These are phyloP conservation scores for Gypsophila paniculata DNA, from an alignment of 179 eudicot species.

Conservation along the genomic window DNA sequence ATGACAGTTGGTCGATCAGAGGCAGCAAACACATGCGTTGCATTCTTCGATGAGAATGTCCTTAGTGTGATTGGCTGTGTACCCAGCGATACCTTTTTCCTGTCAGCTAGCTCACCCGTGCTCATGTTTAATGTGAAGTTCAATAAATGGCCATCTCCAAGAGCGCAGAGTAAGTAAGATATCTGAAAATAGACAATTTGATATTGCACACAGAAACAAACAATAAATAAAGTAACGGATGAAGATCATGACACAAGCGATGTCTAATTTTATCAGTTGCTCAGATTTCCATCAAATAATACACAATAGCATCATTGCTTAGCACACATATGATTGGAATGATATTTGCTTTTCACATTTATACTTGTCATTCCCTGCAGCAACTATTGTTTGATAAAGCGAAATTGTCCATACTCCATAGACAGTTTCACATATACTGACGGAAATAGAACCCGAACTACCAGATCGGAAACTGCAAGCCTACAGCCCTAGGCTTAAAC, in stretches of 20 bases:
- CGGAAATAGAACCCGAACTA: too few species aligned
- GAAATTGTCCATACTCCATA: too few species aligned
- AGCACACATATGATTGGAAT: not conserved
- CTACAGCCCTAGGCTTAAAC: too few species aligned
- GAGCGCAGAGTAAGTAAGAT: constrained; percentile 85
- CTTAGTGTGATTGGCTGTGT: constrained; percentile 94
- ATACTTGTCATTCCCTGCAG: not conserved
- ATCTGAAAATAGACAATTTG: constrained; percentile 49
- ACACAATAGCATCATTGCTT: not conserved
- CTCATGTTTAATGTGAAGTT: constrained; percentile 73
- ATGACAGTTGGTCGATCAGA: constrained; percentile 98
- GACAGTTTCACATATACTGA: too few species aligned
- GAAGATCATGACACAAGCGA: not conserved
- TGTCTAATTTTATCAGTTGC: too few species aligned
- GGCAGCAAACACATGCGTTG: constrained; percentile 98
- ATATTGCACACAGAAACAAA: too few species aligned
- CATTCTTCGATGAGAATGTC: constrained; percentile 88
- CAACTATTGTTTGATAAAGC: too few species aligned
- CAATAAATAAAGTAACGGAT: not conserved
- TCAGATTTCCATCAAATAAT: too few species aligned
- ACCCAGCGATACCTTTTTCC: constrained; percentile 93
- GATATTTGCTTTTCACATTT: not conserved
- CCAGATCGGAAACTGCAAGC: too few species aligned
- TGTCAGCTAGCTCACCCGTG: constrained; percentile 72
- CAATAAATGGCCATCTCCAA: constrained; percentile 96